These are phyloP conservation scores for Saururus chinensis DNA, from an alignment of 164 flowering plant species.

Conservation along the genomic window DNA sequence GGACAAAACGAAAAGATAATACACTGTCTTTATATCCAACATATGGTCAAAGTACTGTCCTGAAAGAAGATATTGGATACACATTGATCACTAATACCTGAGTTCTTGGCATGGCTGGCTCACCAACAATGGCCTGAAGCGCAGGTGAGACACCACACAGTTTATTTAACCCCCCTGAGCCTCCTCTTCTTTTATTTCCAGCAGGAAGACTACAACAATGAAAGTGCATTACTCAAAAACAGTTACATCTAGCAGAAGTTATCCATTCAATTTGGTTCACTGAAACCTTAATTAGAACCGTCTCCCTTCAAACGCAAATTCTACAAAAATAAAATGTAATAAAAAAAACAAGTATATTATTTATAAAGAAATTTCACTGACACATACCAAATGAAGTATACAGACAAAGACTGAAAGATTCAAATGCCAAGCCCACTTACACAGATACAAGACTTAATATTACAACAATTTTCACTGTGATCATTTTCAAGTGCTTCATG, in stretches of 20 bases:
- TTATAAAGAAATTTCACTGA: too few species aligned
- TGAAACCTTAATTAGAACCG: background rate
- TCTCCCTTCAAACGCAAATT: background rate
- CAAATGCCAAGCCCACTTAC: too few species aligned
- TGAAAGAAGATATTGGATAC: background rate
- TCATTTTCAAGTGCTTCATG: too few species aligned
- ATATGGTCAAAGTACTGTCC: too few species aligned
- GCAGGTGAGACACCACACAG: constrained; percentile 88
- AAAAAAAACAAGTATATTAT: too few species aligned
- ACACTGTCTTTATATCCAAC: background rate
- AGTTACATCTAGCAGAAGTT: background rate
- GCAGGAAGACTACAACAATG: constrained; percentile 43
- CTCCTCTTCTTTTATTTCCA: constrained; percentile 78
- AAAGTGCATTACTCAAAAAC: background rate
- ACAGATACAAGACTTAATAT: too few species aligned
- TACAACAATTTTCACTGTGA: too few species aligned
- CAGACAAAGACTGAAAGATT: too few species aligned
- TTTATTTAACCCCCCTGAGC: constrained; percentile 90
- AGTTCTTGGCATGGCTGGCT: constrained; percentile 77
- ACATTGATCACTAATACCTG: constrained; percentile 34
- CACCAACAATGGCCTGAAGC: constrained; percentile 83
- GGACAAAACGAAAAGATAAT: constrained; percentile 6
- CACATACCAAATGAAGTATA: background rate
- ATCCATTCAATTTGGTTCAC: background rate
- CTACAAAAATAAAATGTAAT: background rate